Percentiles rank a stretch among this genome's conserved stretches.
Conservation (phyloP, 1,284 basidiomycete species). For the Melanopsichium pennsylvanicum region DNA sequence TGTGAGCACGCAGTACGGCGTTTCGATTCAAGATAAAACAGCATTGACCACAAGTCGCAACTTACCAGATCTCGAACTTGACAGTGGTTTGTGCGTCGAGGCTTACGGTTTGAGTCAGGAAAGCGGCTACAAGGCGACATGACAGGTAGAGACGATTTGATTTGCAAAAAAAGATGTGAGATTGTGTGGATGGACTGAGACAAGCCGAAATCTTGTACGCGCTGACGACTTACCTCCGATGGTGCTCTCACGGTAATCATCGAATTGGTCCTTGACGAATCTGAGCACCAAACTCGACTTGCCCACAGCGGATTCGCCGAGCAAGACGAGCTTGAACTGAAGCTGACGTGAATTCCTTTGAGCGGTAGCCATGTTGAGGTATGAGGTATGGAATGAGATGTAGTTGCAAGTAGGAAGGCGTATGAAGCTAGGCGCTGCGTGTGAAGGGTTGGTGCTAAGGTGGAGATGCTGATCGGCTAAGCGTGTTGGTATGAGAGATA, state of each 20-base stretch:
- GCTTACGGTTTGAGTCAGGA: slow-evolving; percentile 92
- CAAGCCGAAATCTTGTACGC: no score
- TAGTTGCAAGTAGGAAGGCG: background rate
- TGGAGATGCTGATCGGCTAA: no score
- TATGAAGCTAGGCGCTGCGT: background rate
- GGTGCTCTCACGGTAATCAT: slow-evolving; percentile 83
- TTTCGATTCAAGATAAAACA: no score
- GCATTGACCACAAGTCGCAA: no score
- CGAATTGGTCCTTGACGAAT: slow-evolving; percentile 97
- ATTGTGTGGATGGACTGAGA: no score
- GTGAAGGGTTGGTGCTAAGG: background rate
- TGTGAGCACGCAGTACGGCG: no score
- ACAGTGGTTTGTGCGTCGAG: slow-evolving; percentile 88
- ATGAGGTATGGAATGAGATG: background rate
- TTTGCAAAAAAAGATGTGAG: background rate
- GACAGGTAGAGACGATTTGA: background rate
- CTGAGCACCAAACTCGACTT: slow-evolving; percentile 94
- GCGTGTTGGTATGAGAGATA: no score
- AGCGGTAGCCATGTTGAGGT: slow-evolving; percentile 27
- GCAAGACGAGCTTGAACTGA: slow-evolving; percentile 56
- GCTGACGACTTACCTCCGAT: slow-evolving; percentile 57
- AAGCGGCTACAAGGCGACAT: slow-evolving; percentile 71
- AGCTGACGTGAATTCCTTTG: slow-evolving; percentile 42
- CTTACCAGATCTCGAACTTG: slow-evolving; percentile 96
- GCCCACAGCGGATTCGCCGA: slow-evolving; percentile 92